These are phyloP conservation scores for Scleroderma citrinum DNA, from an alignment of 768 basidiomycete species.

Conservation along the genomic window DNA sequence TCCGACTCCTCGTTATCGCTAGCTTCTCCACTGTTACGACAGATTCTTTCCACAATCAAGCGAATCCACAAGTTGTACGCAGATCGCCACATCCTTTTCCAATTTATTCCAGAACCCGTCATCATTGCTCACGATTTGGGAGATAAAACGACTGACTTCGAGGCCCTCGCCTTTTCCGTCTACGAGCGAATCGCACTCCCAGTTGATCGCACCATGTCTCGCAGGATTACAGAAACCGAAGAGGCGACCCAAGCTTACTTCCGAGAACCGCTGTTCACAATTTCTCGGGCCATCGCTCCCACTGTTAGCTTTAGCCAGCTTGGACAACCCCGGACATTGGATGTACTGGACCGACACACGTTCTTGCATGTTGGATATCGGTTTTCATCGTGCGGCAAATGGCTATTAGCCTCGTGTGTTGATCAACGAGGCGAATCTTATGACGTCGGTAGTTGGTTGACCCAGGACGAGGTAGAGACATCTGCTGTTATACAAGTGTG, in stretches of 20 bases:
- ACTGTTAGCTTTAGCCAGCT: conserved; percentile 34
- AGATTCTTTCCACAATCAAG: conserved; percentile 58
- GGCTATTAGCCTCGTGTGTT: conserved; percentile 69
- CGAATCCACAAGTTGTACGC: conserved; percentile 45
- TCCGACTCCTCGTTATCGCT: conserved; percentile 58
- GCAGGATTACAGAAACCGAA: conserved; percentile 37
- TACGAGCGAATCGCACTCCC: conserved; percentile 66
- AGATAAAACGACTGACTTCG: conserved; percentile 22
- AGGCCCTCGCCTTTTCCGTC: conserved; percentile 53
- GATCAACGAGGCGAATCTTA: conserved; percentile 78
- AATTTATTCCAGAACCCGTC: conserved; percentile 66
- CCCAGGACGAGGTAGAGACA: conserved; percentile 40
- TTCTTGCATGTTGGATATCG: conserved; percentile 76
- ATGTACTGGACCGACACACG: conserved; percentile 51
- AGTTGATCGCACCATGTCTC: conserved; percentile 57
- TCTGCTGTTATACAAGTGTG: conserved; percentile 59
- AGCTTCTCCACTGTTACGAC: conserved; percentile 61
- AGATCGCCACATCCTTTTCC: conserved; percentile 52
- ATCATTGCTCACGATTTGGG: conserved; percentile 33
- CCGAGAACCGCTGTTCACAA: conserved; percentile 58
- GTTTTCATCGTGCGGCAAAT: conserved; percentile 60
- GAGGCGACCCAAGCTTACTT: conserved; percentile 45
- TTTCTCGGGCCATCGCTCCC: conserved; percentile 41
- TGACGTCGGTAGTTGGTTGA: conserved; percentile 61
- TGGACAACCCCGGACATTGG: conserved; percentile 37